These are phyloP conservation scores for Cadophora sp. DNA, from an alignment of 2,329 filamentous ascomycete genomes.

Conservation along the genomic window DNA sequence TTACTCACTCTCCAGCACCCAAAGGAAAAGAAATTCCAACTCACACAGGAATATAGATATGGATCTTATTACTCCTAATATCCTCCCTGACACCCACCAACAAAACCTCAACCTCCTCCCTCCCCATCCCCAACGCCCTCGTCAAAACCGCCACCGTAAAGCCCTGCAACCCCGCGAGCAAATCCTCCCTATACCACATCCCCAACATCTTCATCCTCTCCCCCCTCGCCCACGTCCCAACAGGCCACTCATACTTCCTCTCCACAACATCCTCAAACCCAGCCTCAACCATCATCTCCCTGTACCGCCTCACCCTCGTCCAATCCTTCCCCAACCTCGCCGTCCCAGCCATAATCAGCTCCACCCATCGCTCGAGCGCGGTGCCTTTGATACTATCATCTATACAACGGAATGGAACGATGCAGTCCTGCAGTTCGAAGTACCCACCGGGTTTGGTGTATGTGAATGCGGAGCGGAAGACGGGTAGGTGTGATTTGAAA, in stretches of 20 bases:
- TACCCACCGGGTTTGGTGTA: no score
- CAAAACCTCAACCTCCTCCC: constrained; percentile 45
- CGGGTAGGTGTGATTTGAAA: no score
- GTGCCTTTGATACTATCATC: no score
- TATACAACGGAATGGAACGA: no score
- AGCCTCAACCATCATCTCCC: constrained; percentile 36
- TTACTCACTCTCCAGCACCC: no score
- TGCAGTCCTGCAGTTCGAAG: no score
- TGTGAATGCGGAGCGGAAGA: no score
- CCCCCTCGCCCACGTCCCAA: constrained; percentile 51
- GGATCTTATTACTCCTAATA: constrained; percentile 43
- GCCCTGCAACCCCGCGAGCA: constrained; percentile 28
- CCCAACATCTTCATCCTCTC: constrained; percentile 45
- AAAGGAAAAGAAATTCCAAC: background rate
- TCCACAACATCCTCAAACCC: constrained; percentile 47
- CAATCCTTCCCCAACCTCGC: no score
- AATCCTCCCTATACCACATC: constrained; percentile 37
- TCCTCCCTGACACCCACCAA: constrained; percentile 45
- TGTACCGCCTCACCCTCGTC: no score
- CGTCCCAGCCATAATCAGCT: no score
- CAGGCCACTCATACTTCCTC: constrained; percentile 49
- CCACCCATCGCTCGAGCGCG: no score
- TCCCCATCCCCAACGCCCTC: constrained; percentile 39
- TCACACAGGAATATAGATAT: constrained; percentile 39
- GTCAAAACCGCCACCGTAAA: constrained; percentile 43